These are phyloP conservation scores for Cercospora canescens DNA, from an alignment of 2,329 filamentous ascomycete species.

Conservation along the genomic window DNA sequence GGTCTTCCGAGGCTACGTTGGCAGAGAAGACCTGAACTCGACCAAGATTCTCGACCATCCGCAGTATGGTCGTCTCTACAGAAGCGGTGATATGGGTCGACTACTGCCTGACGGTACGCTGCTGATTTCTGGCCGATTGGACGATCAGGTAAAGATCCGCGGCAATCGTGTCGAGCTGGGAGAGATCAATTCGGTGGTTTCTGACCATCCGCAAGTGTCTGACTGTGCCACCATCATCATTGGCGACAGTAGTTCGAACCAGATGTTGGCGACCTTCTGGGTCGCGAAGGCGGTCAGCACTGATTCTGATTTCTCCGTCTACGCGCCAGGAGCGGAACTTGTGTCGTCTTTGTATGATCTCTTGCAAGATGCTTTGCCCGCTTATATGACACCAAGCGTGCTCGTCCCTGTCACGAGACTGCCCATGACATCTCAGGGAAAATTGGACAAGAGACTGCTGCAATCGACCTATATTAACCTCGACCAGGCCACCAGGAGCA, in stretches of 20 bases:
- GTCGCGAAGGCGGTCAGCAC: slow-evolving; percentile 45
- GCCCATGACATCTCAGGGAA: slow-evolving; percentile 73
- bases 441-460: slow-evolving; percentile 65
- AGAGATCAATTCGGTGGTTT: slow-evolving; percentile 68
- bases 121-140: slow-evolving; percentile 69
- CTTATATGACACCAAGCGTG: slow-evolving; percentile 78
- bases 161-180: slow-evolving; percentile 78
- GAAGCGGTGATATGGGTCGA: slow-evolving; percentile 78
- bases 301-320: neutral
- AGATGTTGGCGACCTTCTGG: slow-evolving; percentile 70
- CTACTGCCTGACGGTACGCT: slow-evolving; percentile 76
- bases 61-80: slow-evolving; percentile 70
- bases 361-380: slow-evolving; percentile 60
- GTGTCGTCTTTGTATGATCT: slow-evolving; percentile 51
- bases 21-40: slow-evolving; percentile 61
- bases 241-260: slow-evolving; percentile 39
- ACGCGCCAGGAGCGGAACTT: neutral
- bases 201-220: slow-evolving; percentile 53
- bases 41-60: slow-evolving; percentile 70
- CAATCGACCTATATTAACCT: slow-evolving; percentile 51
- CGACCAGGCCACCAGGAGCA: slow-evolving; percentile 46
- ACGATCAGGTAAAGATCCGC: slow-evolving; percentile 79
- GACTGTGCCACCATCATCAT: slow-evolving; percentile 67
- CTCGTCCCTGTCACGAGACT: slow-evolving; percentile 69
- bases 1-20: slow-evolving; percentile 72